Evolutionary conservation across 352 stramenopile species (phyloP).

Genomic region (Phytophthora crassamura): DNA sequence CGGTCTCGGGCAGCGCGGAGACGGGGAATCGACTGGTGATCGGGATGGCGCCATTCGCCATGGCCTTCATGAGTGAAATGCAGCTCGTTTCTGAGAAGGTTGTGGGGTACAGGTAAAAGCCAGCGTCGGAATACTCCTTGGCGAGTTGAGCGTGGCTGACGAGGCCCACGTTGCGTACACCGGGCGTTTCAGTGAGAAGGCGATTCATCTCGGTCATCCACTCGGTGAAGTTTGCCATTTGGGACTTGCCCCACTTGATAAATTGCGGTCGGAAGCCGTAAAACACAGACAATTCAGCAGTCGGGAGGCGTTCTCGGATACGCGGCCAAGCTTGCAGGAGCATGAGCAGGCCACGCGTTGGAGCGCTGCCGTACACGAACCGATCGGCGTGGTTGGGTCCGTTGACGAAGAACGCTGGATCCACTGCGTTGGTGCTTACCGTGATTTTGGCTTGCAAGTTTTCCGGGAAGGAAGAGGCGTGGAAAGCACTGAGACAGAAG

Average conservation of each 20-base stretch:
- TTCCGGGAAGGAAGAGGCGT: conserved; percentile 61
- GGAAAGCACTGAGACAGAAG: conserved; percentile 85
- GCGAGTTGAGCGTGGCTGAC: conserved; percentile 83
- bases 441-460: conserved; percentile 54
- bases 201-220: conserved; percentile 70
- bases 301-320: conserved; percentile 62
- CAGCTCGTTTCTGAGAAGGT: conserved; percentile 92
- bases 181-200: conserved; percentile 38
- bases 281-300: conserved; percentile 80
- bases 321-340: conserved; percentile 77
- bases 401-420: conserved; percentile 69
- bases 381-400: conserved; percentile 53
- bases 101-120: conserved; percentile 93
- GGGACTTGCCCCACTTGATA: conserved; percentile 55
- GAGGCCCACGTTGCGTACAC: conserved; percentile 80
- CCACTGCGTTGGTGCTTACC: conserved; percentile 80
- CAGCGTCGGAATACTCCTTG: conserved; percentile 65
- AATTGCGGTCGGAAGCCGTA: conserved; percentile 91
- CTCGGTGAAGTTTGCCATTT: conserved; percentile 54
- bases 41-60: conserved; percentile 89
- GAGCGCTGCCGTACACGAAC: conserved; percentile 91
- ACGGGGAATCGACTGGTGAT: conserved; percentile 80
- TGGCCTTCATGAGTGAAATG: conserved; percentile 93
- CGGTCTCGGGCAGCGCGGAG: conserved; percentile 78
- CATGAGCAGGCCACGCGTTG: conserved; percentile 75